phyloP scores from a whole-genome alignment of 2,329 filamentous ascomycete genomes.

The Talaromyces sp. region DNA sequence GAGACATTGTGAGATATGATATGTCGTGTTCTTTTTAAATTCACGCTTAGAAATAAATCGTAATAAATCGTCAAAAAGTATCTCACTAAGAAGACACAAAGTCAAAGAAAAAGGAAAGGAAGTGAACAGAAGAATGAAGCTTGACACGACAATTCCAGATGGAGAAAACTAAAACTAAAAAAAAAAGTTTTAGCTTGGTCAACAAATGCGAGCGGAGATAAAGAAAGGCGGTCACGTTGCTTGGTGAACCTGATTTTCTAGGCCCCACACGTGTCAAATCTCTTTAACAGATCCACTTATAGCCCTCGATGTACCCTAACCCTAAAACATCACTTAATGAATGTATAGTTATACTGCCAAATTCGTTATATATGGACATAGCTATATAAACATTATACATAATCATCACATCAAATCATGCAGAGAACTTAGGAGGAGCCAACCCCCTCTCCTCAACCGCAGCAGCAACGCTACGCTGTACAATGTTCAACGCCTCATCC shows the following conservation, averaged over 20 bases:
- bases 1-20: constrained; percentile 43
- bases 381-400: neutral
- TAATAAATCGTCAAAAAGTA: too few species aligned
- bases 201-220: constrained; percentile 15
- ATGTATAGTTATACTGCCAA: neutral
- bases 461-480: constrained; percentile 45
- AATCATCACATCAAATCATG: neutral
- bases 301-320: neutral
- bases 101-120: constrained; percentile 1
- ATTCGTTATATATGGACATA: neutral
- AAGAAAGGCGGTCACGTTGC: constrained; percentile 21
- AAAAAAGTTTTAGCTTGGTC: constrained; percentile 17
- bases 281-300: neutral
- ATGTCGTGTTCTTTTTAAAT: neutral
- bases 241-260: neutral
- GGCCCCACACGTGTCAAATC: constrained; percentile 9
- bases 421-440: constrained; percentile 44
- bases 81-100: too few species aligned
- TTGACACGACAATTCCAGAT: constrained; percentile 1
- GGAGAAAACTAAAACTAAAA: neutral
- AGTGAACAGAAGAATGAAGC: neutral
- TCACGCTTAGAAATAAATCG: neutral
- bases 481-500: constrained; percentile 37
- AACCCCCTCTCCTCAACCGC: constrained; percentile 48
- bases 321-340: neutral